Base-by-base conservation (phyloP, 257 asterid genomes). In the Solanum piurae region DNA sequence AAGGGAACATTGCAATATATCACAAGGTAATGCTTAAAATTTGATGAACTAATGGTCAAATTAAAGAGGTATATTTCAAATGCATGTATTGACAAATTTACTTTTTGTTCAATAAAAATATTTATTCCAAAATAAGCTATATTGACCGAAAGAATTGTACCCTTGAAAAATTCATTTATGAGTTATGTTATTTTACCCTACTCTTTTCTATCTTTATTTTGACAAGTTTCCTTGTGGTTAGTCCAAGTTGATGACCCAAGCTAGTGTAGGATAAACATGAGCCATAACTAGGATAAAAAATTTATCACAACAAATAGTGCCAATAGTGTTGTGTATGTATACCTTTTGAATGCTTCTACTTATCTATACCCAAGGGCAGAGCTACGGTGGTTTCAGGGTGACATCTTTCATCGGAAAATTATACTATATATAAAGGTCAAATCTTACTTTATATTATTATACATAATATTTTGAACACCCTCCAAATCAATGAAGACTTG, bases 321-420 rank as follows among this genome's bases (percentile, higher is more conserved):
- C 13, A 73, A 1, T 36, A 69, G 21, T 69, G 46, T 18, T 72
- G 40, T 33, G 40, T 33, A 33, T 33, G 4, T 33, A 74, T 36
- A 74, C 5, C 82, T 20, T 12, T 74, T 74, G 49, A 11, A 36
- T 11, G 27, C 16, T 20, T 73, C 18, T 34, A 27, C 80, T 73
- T 73, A 37, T 73, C 21, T 16, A 49, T 49, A 49, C 60, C 60
- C 6, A 49, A 16, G 21, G 60, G 3, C 21, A 16, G 60, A 49
- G 60, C 21, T 49, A 49, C 21, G 60, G 21, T 49, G 21, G 21
- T 5, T 21, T 49, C 42, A 7, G 10, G 9, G 3, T 5, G 21
- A 49, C 3, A 49, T 0, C 8, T 0, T 49, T 49, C 3, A 0
- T 49, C 0, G 1, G 0, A 46, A 49, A 49, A 49, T 49, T 49